Evolutionary conservation across 148 eudicot genomes (phyloP), one percentile per base, ranked within the genome.

Genomic region (Simmondsia chinensis): DNA sequence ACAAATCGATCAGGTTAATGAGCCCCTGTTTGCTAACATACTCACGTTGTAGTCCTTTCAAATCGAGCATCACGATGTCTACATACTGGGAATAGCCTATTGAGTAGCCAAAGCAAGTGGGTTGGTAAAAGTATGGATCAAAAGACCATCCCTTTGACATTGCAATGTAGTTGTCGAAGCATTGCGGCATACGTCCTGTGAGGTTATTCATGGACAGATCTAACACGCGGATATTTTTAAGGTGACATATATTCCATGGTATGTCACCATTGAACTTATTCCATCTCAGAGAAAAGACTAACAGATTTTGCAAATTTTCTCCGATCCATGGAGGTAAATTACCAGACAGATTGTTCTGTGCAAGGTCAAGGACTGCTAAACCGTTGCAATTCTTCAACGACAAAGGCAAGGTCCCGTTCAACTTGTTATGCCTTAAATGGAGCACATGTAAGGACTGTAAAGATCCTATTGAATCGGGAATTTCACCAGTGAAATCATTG

Each of bases 1-100:
- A 78, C 8, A 78, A 46, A 48, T 78, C 72, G 7, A 78, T 47
- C 28, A 64, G 47, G 31, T 72, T 78, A 28, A 71, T 32, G 3
- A 70, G 77, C 1, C 62, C 39, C 2, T 57, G 57, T 30, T 60
- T 68, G 56, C 56, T 70, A 30, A 54, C 54, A 44, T 58, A 66
- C 33, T 50, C 50, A 23, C 57, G 64, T 20, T 16, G 20, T 20
- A 26, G 17, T 8, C 69, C 72, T 38, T 63, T 60, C 20, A 57
- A 2, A 7, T 60, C 60, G 43, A 73, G 45, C 19, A 57, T 29
- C 39, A 60, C 36, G 65, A 46, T 64, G 48, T 76, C 77, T 45
- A 61, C 64, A 10, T 38, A 54, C 31, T 64, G 57, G 1, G 54
- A 38, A n/a, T n/a, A n/a, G n/a, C n/a, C n/a, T n/a, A n/a, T n/a